Base-by-base conservation (phyloP, 495 filamentous ascomycete species). In the Xylaria palmicola region DNA sequence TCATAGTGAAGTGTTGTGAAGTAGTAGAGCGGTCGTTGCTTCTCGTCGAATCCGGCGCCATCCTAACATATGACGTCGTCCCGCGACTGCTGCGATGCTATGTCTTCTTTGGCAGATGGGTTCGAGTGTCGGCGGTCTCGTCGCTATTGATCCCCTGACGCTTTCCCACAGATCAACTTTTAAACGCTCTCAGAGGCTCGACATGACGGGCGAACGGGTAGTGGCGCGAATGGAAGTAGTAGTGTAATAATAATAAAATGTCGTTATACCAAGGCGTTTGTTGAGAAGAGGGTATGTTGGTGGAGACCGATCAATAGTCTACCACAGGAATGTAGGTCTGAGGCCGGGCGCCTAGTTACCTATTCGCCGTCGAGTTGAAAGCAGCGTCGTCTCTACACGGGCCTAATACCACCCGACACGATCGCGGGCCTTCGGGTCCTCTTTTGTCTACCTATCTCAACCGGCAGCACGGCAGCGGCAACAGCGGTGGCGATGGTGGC, bases 1-100 rank as follows among this genome's bases (percentile, higher is more conserved):
- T 82, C 75, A 80, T 80, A 27, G 72, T 79, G 68, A 70, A 78
- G 59, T 75, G 77, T 19, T 66, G 68, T 40, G 66, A 57, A 17
- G 32, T 50, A 61, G 71, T 49, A 29, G 70, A 65, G 22, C 70
- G 72, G 36, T 77, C 73, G 70, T 62, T 68, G 37, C 56, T 64
- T 62, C 69, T 72, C 49, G 62, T 67, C 60, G 65, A 56, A 9
- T 71, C 68, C 37, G 61, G 63, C 6, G 67, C 65, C 67, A 70
- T 70, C 32, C 44, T 65, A 56, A 63, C 50, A 58, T 60, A 63
- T 68, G 67, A 67, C 67, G 69, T 72, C 67, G 69, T 66, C 24
- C 62, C 43, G 59, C 56, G 15, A 43, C 24, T 60, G 20, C 29
- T 4, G 58, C 54, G 37, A 24, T 34, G 48, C 27, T 20, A 34